Evolutionary conservation across 2,329 filamentous ascomycete genomes (phyloP), one percentile per base, ranked within the genome.

Genomic region (Xylariaceae sp.): DNA sequence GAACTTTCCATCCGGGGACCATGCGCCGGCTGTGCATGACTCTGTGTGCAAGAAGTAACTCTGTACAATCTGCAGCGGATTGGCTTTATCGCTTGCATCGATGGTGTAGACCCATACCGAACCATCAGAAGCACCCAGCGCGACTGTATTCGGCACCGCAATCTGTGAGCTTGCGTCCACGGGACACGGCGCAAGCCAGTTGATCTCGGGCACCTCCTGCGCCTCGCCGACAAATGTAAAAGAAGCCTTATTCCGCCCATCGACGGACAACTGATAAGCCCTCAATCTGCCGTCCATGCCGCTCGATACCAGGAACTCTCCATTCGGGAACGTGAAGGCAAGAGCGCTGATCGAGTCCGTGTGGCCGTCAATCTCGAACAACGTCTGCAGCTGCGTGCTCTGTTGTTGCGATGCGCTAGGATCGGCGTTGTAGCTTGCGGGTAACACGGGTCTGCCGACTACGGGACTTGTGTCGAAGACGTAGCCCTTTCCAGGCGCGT

Each of bases 61-160:
- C 73, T 96, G 89, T 5, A 95, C 79, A 64, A 97, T 94, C 61
- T 86, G 84, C 46, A 97, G 76, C 7, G 88, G 71, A 62, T 73
- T 75, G 44, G 70, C 70, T 32, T 69, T 39, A 55, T 89, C 83
- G 47, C 75, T 75, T 30, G 80, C 73, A 67, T 91, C 86, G 62
- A 97, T 78, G n/a, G 84, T 85, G 73, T 96, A 96, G 10, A 99
- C 87, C 94, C 94, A 99, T 39, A 96, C 90, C 45, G 86, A 91
- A 48, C 94, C 94, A 66, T 99, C 91, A 33, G 81, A 87, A 32
- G 90, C 90, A 49, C 94, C 94, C 7, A 99, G 74, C 0, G 94
- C 94, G 54, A 99, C 66, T 9, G 89, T 84, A 71, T 96, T 95
- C 53, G 86, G 81, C 5, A 49, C 46, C 5, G 35, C 33, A 1